Evolutionary conservation across 2,329 filamentous ascomycete genomes (phyloP).

Genomic region (Colletotrichum eleusines): DNA sequence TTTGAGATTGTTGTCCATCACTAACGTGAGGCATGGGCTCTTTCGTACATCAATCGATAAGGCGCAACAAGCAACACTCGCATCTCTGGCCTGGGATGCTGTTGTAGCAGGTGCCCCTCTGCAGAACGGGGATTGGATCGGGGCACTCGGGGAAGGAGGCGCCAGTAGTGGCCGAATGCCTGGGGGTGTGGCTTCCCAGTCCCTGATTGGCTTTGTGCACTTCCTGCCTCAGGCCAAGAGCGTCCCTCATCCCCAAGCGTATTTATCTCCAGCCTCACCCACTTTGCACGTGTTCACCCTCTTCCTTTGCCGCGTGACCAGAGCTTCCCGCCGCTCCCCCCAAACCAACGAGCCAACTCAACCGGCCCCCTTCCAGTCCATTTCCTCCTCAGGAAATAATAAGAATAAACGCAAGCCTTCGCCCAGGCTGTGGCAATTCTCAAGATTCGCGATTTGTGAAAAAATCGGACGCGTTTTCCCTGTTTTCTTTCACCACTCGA

Average conservation of each 20-base stretch:
- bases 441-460: conserved; percentile 33
- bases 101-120: conserved; percentile 38
- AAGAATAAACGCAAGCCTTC: conserved; percentile 36
- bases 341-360: conserved; percentile 32
- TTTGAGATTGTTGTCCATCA: conserved; percentile 6
- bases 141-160: conserved; percentile 38
- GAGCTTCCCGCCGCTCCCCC: conserved; percentile 39
- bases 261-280: conserved; percentile 54
- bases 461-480: conserved; percentile 16
- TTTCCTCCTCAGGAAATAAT: conserved; percentile 23
- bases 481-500: neutral
- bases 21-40: neutral
- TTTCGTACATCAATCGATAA: conserved; percentile 16
- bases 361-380: conserved; percentile 21
- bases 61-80: conserved; percentile 28
- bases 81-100: conserved; percentile 18
- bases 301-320: conserved; percentile 55
- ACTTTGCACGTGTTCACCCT: conserved; percentile 56
- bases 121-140: conserved; percentile 37
- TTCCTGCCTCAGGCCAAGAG: conserved; percentile 40
- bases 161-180: conserved; percentile 26
- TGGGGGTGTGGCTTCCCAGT: conserved; percentile 29
- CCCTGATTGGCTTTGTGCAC: conserved; percentile 28
- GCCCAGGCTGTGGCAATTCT: conserved; percentile 11
- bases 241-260: conserved; percentile 41